Base-by-base conservation (phyloP, 495 filamentous ascomycete genomes). In the Sordaria brevicollis region DNA sequence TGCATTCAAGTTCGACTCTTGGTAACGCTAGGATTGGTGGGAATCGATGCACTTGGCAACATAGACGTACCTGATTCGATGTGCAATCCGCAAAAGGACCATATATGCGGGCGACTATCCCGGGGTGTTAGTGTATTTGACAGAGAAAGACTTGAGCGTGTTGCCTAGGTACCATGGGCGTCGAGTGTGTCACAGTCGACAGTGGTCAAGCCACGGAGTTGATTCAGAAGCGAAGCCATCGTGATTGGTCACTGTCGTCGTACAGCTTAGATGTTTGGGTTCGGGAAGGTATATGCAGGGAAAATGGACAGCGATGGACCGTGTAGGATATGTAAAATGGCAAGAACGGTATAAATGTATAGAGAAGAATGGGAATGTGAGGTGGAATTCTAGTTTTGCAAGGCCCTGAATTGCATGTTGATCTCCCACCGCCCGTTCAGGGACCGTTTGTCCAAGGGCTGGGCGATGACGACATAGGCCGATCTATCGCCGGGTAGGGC, bases 71-170 rank as follows among this genome's bases (percentile, higher is more conserved):
- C 78, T 89, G 88, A 69, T 90, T 90, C 3, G 88, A 89, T n/a
- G 88, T 90, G 73, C 86, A 89, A 71, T 90, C 87, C 21, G 83
- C 80, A 71, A 90, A 91, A 0, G 86, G 87, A 13, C 87, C 88
- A 0, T 88, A 74, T 17, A 81, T 75, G 71, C 79, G 81, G n/a
- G 86, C 83, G 6, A 89, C 87, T 87, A 67, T 43, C 13, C 1
- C 9, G n/a, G 3, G 5, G 49, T 15, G 66, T 76, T 19, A 72
- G 68, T n/a, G 17, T 71, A 33, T 15, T 25, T 37, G 3, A 57
- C 36, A 21, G 17, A 15, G 11, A 19, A 35, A n/a, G 9, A n/a
- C 10, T n/a, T 68, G n/a, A n/a, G n/a, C n/a, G 34, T 35, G 65
- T 8, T 67, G 9, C 73, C 65, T 70, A n/a, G n/a, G n/a, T n/a